These are phyloP conservation scores for Solanum infundibuliforme DNA, from an alignment of 257 asterid species.

Conservation along the genomic window DNA sequence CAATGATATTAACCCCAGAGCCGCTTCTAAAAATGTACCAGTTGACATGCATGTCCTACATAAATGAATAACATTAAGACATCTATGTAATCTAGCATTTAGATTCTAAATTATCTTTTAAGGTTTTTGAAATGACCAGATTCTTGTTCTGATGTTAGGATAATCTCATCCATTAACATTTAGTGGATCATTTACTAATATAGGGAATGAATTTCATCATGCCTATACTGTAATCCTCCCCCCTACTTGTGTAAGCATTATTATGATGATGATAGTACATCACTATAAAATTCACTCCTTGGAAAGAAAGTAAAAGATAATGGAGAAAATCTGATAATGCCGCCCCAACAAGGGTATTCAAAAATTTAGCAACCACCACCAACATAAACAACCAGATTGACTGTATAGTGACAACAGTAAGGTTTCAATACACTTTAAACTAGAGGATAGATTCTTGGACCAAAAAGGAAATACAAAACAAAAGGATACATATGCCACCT, in stretches of 20 bases:
- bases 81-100: not conserved
- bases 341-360: not conserved
- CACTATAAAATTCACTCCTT: not conserved
- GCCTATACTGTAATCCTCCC: not conserved
- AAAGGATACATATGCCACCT: not conserved
- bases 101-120: not conserved
- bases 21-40: not conserved
- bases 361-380: not conserved
- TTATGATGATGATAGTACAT: not conserved
- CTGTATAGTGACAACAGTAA: not conserved
- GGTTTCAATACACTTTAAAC: not conserved
- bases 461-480: not conserved
- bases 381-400: not conserved
- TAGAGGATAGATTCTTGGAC: not conserved
- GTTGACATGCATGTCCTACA: not conserved
- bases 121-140: not conserved
- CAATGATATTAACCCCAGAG: not conserved
- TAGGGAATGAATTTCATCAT: not conserved
- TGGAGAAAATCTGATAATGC: not conserved
- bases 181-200: not conserved
- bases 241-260: not conserved
- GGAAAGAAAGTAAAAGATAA: not conserved
- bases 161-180: not conserved
- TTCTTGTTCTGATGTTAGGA: not conserved
- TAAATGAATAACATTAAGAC: not conserved